Conservation (phyloP, 306 rosid species). For the Fagus crenata region DNA sequence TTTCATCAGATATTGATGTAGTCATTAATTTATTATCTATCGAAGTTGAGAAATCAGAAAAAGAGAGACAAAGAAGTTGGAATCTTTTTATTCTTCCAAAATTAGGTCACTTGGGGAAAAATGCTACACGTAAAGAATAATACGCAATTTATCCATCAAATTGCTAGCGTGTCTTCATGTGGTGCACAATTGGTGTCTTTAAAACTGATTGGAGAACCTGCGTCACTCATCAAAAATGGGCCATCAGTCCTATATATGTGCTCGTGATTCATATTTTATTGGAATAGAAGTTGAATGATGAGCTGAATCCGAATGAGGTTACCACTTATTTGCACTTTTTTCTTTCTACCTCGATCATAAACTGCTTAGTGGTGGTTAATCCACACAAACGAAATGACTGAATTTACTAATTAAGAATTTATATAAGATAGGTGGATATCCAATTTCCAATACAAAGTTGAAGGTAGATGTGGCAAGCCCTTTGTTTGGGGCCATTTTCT, state of each 20-base stretch:
- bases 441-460: constrained; percentile 39
- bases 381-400: constrained; percentile 16
- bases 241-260: background rate
- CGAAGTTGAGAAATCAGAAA: constrained; percentile 1
- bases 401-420: constrained; percentile 6
- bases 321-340: constrained; percentile 23
- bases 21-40: background rate
- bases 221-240: background rate
- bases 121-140: background rate
- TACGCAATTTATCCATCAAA: background rate
- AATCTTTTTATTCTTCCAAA: background rate
- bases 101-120: background rate
- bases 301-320: constrained; percentile 23
- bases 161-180: constrained; percentile 31
- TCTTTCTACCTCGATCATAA: constrained; percentile 10
- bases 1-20: constrained; percentile 4
- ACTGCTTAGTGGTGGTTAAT: constrained; percentile 39
- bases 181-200: constrained; percentile 28
- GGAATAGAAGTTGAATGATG: constrained; percentile 7
- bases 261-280: background rate
- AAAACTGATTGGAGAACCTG: constrained; percentile 12
- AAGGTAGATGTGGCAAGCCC: constrained; percentile 28
- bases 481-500: constrained; percentile 18
- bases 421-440: constrained; percentile 39
- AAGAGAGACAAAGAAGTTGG: constrained; percentile 21